These are phyloP conservation scores for Pichia californica DNA, from an alignment of 805 yeast species.

Conservation along the genomic window DNA sequence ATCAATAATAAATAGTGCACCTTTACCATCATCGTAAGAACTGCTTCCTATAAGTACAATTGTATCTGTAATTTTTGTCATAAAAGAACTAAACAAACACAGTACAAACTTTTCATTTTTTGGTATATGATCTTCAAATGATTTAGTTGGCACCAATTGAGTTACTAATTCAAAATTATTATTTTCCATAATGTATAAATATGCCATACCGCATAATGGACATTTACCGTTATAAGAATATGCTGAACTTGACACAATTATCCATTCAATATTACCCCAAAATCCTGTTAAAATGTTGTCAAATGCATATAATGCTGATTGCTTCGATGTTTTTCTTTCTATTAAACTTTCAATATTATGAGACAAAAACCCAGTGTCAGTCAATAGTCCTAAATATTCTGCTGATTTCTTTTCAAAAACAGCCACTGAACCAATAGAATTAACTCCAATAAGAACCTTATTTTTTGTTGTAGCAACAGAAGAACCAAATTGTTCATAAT, in stretches of 20 bases:
- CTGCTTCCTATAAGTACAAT: slow-evolving; percentile 33
- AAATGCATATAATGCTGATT: slow-evolving; percentile 25
- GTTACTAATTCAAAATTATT: slow-evolving; percentile 9
- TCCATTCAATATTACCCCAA: slow-evolving; percentile 19
- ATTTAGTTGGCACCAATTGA: slow-evolving; percentile 12
- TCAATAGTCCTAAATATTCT: neutral
- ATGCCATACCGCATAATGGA: slow-evolving; percentile 37
- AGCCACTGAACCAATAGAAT: slow-evolving; percentile 33
- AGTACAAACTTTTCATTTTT: neutral
- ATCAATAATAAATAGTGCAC: slow-evolving; percentile 40
- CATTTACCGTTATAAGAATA: slow-evolving; percentile 22
- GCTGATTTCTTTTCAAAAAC: slow-evolving; percentile 25
- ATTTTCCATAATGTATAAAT: slow-evolving; percentile 18
- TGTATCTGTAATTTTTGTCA: slow-evolving; percentile 11
- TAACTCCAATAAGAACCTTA: slow-evolving; percentile 31
- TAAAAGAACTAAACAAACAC: slow-evolving; percentile 20
- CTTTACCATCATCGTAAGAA: slow-evolving; percentile 31
- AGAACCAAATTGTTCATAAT: slow-evolving; percentile 40
- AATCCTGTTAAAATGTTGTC: slow-evolving; percentile 21
- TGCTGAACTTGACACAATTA: slow-evolving; percentile 25
- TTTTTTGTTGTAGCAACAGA: slow-evolving; percentile 24
- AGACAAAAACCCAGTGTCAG: no score
- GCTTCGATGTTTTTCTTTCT: slow-evolving; percentile 17
- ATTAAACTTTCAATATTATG: neutral
- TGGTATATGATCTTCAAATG: neutral